phyloP scores from a whole-genome alignment of 495 filamentous ascomycete genomes.

The Podospora appendiculata region DNA sequence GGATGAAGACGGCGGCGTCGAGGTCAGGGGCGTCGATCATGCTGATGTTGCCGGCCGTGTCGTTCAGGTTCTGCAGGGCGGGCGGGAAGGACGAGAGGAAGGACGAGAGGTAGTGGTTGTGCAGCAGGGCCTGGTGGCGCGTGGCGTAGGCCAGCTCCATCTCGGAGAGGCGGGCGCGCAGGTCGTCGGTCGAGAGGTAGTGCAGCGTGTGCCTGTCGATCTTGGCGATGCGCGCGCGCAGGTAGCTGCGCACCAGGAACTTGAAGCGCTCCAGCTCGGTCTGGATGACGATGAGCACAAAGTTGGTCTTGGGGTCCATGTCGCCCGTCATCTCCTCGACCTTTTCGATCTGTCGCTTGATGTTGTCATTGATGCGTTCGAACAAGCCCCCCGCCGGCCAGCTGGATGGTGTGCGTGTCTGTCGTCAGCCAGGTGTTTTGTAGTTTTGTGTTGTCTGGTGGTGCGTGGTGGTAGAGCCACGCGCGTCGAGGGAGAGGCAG shows the following conservation, averaged over 20 bases:
- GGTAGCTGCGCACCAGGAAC: conserved; percentile 76
- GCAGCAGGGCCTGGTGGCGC: conserved; percentile 72
- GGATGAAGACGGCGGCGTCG: conserved; percentile 74
- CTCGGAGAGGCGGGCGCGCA: conserved; percentile 53
- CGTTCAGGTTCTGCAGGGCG: conserved; percentile 72
- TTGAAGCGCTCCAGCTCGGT: conserved; percentile 93
- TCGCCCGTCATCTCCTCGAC: conserved; percentile 71
- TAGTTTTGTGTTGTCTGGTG: too few relatives aligned
- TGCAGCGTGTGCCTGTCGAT: conserved; percentile 63
- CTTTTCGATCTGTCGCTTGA: conserved; percentile 60
- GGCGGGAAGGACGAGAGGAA: conserved; percentile 78
- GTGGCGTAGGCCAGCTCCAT: conserved; percentile 71
- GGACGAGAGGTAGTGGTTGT: conserved; percentile 69
- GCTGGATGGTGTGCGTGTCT: conserved; percentile 16
- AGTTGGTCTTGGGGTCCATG: conserved; percentile 81
- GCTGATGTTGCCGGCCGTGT: conserved; percentile 77
- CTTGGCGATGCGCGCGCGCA: conserved; percentile 83
- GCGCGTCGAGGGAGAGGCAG: background rate
- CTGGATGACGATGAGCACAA: conserved; percentile 88
- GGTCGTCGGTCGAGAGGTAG: conserved; percentile 44
- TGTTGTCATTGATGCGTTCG: conserved; percentile 69
- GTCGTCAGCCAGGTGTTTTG: too few relatives aligned
- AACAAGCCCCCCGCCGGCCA: conserved; percentile 44
- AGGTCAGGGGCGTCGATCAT: conserved; percentile 88
- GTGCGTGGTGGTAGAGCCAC: too few relatives aligned